These are phyloP conservation scores for Entophlyctis helioformis DNA, from an alignment of 192 early-diverging fungal species.

Conservation along the genomic window DNA sequence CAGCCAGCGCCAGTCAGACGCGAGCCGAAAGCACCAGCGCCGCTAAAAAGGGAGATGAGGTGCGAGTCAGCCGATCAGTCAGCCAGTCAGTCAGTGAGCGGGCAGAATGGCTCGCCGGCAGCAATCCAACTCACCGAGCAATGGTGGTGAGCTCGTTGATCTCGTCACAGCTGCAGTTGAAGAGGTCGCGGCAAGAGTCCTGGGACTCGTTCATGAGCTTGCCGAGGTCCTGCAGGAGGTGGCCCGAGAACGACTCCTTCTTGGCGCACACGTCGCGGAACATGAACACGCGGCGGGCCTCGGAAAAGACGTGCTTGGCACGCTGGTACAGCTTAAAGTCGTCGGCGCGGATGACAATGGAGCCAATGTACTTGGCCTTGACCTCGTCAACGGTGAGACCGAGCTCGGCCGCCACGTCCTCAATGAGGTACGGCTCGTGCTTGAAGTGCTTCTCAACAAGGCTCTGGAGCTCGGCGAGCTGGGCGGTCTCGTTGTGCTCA, in stretches of 20 bases:
- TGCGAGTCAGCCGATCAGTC: neutral
- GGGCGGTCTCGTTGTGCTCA: neutral
- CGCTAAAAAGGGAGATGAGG: neutral
- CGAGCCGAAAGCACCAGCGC: constrained; percentile 63
- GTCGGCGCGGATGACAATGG: constrained; percentile 45
- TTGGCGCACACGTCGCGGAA: constrained; percentile 50
- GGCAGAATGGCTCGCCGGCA: constrained; percentile 4
- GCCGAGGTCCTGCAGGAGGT: constrained; percentile 47
- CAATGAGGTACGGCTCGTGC: constrained; percentile 11
- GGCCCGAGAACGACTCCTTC: constrained; percentile 7
- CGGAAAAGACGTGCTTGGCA: constrained; percentile 71
- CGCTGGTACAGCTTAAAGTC: constrained; percentile 65
- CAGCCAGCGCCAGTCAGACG: constrained; percentile 90
- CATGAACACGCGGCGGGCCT: constrained; percentile 65
- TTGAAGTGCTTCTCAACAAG: constrained; percentile 11
- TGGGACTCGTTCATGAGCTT: constrained; percentile 85
- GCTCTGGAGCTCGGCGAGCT: too few species aligned
- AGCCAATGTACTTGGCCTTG: constrained; percentile 23
- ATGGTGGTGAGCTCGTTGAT: constrained; percentile 60
- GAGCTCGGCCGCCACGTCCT: constrained; percentile 17
- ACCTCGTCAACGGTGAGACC: constrained; percentile 24
- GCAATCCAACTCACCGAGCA: constrained; percentile 3
- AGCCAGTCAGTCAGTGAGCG: constrained; percentile 3
- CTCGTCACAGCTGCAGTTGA: constrained; percentile 75
- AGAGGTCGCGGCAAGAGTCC: constrained; percentile 63